These are phyloP conservation scores for Melastoma malabathricum DNA, from an alignment of 345 rosid species.

Conservation along the genomic window DNA sequence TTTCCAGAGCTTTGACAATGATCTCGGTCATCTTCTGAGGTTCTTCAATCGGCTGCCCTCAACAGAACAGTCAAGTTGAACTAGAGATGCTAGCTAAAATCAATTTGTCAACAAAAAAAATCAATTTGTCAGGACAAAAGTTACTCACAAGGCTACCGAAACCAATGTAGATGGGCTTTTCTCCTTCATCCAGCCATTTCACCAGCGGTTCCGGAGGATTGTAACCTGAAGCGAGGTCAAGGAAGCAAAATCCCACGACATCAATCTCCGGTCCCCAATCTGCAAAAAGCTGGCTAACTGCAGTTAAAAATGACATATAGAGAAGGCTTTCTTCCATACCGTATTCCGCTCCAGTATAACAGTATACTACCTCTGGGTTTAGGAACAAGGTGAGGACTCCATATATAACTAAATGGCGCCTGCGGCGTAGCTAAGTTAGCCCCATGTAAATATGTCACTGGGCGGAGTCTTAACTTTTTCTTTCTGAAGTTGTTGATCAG, in stretches of 20 bases:
- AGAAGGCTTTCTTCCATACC: too few species aligned
- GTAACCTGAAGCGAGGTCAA: conserved; percentile 54
- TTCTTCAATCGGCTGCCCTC: conserved; percentile 42
- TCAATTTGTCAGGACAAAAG: too few species aligned
- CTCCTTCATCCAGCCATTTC: conserved; percentile 35
- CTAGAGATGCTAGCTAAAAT: neutral
- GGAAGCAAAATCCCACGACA: conserved; percentile 59
- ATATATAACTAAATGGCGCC: conserved; percentile 32
- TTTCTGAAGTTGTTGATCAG: conserved; percentile 35
- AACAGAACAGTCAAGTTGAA: neutral
- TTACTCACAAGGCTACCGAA: conserved; percentile 68
- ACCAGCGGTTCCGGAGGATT: conserved; percentile 43
- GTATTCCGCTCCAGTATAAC: too few species aligned
- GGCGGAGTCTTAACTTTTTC: conserved; percentile 34
- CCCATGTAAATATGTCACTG: conserved; percentile 36
- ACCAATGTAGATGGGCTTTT: conserved; percentile 54
- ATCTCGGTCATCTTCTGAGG: conserved; percentile 49
- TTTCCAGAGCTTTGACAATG: conserved; percentile 38
- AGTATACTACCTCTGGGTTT: conserved; percentile 33
- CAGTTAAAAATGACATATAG: neutral
- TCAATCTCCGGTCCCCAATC: conserved; percentile 62
- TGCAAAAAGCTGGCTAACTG: conserved; percentile 15
- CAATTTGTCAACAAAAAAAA: neutral
- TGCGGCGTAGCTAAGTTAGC: conserved; percentile 22
- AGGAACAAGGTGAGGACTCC: conserved; percentile 54